A percentile compares a stretch with the other conserved stretches of the same genome.
Conservation (phyloP, 2,329 filamentous ascomycete species). For the Pezicula carpinea region DNA sequence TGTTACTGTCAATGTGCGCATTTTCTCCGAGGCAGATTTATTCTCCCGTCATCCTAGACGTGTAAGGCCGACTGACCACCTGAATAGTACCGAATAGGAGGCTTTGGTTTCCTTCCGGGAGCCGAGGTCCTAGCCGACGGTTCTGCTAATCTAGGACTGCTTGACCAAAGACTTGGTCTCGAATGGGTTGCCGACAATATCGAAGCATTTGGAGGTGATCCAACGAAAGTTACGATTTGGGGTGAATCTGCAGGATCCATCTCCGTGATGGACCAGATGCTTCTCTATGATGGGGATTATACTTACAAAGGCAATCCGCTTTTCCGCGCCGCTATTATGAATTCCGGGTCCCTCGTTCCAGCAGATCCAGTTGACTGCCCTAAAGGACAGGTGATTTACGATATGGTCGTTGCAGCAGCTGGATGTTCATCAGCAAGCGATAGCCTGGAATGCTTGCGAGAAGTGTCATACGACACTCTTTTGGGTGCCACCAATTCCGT, state of each 20-base stretch:
- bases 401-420: slow-evolving; percentile 53
- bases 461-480: slow-evolving; percentile 52
- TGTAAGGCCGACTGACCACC: no score
- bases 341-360: slow-evolving; percentile 61
- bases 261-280: slow-evolving; percentile 72
- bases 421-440: slow-evolving; percentile 56
- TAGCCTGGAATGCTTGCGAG: slow-evolving; percentile 62
- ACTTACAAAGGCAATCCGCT: slow-evolving; percentile 70
- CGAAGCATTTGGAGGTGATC: slow-evolving; percentile 71
- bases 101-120: slow-evolving; percentile 70
- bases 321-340: slow-evolving; percentile 76
- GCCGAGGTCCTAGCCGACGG: slow-evolving; percentile 64
- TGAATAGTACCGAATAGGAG: slow-evolving; percentile 59
- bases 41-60: no score
- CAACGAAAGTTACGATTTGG: slow-evolving; percentile 74
- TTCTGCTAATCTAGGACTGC: slow-evolving; percentile 63
- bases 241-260: slow-evolving; percentile 66
- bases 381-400: slow-evolving; percentile 62
- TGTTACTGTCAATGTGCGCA: slow-evolving; percentile 59
- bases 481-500: slow-evolving; percentile 66
- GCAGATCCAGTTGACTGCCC: slow-evolving; percentile 58
- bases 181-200: slow-evolving; percentile 79
- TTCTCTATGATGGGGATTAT: slow-evolving; percentile 66
- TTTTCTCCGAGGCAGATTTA: no score
- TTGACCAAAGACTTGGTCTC: slow-evolving; percentile 68